phyloP scores from a whole-genome alignment of 805 yeast genomes.

The Jamesozyma gamospora region DNA sequence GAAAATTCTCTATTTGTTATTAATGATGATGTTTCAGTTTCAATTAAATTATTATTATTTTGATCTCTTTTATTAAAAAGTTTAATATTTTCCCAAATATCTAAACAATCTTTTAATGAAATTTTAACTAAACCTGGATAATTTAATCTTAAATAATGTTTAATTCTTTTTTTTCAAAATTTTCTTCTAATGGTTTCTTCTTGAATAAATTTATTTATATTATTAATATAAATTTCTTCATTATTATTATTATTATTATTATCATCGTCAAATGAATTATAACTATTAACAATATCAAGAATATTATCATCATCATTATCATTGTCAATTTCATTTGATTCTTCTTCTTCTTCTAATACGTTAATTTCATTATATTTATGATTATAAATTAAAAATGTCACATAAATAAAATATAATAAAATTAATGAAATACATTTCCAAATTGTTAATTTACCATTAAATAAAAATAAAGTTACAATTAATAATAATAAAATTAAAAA shows the following conservation, averaged over 20 bases:
- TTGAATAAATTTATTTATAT: constrained; percentile 10
- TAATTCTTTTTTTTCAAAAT: constrained; percentile 12
- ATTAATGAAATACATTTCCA: constrained; percentile 41
- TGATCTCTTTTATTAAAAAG: constrained; percentile 4
- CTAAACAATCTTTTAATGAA: constrained; percentile 19
- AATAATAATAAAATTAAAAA: constrained; percentile 44
- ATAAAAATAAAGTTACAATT: constrained; percentile 41
- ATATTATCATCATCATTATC: background rate
- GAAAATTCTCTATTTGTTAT: too few relatives aligned
- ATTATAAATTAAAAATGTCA: background rate
- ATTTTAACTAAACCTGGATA: constrained; percentile 23
- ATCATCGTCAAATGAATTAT: too few relatives aligned
- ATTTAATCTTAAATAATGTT: constrained; percentile 16
- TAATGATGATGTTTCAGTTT: too few relatives aligned
- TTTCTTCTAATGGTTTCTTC: constrained; percentile 13
- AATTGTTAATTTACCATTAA: constrained; percentile 44
- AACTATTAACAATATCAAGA: background rate
- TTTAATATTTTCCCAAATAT: constrained; percentile 22
- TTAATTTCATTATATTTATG: background rate
- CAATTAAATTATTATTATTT: too few relatives aligned
- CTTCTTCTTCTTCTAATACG: background rate
- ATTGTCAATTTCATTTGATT: too few relatives aligned
- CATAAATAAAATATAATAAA: background rate
- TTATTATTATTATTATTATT: background rate
- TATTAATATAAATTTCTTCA: constrained; percentile 4